phyloP scores from a whole-genome alignment of 257 asterid genomes.

The Anisodus acutangulus region DNA sequence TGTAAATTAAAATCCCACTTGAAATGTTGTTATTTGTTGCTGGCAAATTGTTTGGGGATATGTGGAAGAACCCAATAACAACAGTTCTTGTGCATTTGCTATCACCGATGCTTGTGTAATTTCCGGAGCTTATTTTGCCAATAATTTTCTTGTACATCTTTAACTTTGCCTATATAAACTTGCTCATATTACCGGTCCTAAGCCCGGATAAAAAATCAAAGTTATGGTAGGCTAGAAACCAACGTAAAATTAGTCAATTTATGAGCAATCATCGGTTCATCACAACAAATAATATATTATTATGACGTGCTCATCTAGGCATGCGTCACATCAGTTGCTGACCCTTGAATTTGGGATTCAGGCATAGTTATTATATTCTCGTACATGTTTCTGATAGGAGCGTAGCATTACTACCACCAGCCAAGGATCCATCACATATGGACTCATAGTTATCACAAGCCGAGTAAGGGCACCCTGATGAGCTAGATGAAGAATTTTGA shows the following conservation, averaged over 20 bases:
- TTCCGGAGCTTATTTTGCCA: no score
- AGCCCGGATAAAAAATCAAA: no score
- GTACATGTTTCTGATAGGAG: not conserved
- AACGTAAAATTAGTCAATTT: no score
- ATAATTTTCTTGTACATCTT: no score
- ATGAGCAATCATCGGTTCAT: not conserved
- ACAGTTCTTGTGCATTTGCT: not conserved
- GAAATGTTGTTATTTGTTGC: not conserved
- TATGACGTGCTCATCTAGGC: not conserved
- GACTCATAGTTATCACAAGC: not conserved
- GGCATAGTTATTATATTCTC: not conserved
- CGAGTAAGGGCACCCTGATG: not conserved
- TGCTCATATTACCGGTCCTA: no score
- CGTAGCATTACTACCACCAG: not conserved
- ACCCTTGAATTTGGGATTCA: not conserved
- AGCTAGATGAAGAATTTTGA: not conserved
- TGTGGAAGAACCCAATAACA: not conserved
- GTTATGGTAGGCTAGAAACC: no score
- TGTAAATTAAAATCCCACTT: not conserved
- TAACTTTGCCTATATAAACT: no score
- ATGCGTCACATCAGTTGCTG: not conserved
- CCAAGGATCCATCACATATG: not conserved
- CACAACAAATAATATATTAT: not conserved
- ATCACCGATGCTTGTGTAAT: no score
- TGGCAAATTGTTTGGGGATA: not conserved